phyloP scores from a whole-genome alignment of 768 basidiomycete species.

The Collybiopsis confluens region DNA sequence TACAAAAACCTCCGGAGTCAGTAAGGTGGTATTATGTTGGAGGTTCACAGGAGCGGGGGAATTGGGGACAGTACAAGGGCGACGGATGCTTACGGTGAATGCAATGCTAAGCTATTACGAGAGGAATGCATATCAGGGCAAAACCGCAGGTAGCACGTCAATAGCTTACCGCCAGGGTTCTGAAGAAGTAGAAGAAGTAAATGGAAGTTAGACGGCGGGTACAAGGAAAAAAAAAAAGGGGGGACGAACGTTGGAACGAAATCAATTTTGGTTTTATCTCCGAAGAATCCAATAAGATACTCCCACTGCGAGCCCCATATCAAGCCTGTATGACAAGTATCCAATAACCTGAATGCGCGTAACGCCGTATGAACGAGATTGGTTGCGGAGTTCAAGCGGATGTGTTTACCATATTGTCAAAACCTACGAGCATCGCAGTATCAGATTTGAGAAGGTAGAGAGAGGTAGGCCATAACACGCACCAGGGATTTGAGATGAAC shows the following conservation, averaged over 20 bases:
- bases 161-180: too few species aligned
- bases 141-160: too few species aligned
- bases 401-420: constrained; percentile 25
- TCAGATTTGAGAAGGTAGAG: background rate
- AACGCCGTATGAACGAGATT: too few species aligned
- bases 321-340: constrained; percentile 32
- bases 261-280: constrained; percentile 21
- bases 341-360: constrained; percentile 35
- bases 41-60: too few species aligned
- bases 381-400: background rate
- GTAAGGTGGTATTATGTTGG: background rate
- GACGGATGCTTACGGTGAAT: constrained; percentile 4
- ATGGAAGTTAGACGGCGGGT: too few species aligned
- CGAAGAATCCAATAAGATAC: constrained; percentile 31
- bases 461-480: constrained; percentile 2
- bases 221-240: too few species aligned
- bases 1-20: background rate
- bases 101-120: constrained; percentile 7
- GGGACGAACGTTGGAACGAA: constrained; percentile 30
- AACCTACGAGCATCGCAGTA: constrained; percentile 19
- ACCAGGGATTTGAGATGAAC: constrained; percentile 24
- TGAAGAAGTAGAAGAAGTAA: too few species aligned
- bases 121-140: too few species aligned
- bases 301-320: constrained; percentile 37
- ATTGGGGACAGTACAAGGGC: background rate